Conservation (phyloP, 176 grass and related monocot species). For the Aegilops bicornis region DNA sequence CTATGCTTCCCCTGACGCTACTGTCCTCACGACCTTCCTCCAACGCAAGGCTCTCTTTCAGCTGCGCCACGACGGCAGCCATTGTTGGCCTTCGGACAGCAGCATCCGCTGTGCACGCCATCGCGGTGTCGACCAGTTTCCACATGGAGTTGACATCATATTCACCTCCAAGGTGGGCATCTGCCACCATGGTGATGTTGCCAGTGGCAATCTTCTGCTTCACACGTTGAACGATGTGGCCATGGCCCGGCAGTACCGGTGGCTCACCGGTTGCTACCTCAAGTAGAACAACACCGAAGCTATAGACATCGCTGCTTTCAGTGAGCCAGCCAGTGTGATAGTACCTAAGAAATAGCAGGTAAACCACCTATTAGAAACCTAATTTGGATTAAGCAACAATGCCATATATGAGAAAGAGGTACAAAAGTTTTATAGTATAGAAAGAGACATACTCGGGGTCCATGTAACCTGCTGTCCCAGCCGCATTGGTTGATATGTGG, state of each 20-base stretch:
- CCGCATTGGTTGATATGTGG: background rate
- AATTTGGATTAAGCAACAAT: background rate
- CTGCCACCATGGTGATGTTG: background rate
- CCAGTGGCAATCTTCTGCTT: background rate
- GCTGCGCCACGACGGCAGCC: background rate
- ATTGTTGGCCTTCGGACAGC: background rate
- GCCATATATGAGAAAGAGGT: background rate
- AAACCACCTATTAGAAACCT: background rate
- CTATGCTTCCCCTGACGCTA: background rate
- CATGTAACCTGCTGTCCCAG: conserved; percentile 41
- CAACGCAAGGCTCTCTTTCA: background rate
- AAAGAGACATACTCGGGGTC: conserved; percentile 44
- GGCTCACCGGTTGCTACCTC: conserved; percentile 22
- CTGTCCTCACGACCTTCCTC: background rate
- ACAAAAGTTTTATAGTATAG: background rate
- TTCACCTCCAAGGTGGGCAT: background rate
- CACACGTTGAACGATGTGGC: background rate
- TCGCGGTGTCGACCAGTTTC: background rate
- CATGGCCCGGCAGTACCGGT: background rate
- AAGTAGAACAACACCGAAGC: conserved; percentile 15
- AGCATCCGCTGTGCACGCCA: background rate
- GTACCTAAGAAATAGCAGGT: background rate
- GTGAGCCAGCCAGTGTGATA: background rate
- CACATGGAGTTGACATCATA: conserved; percentile 7
- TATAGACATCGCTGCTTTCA: background rate